phyloP scores from a whole-genome alignment of 257 asterid genomes.

The Primulina huaijiensis region DNA sequence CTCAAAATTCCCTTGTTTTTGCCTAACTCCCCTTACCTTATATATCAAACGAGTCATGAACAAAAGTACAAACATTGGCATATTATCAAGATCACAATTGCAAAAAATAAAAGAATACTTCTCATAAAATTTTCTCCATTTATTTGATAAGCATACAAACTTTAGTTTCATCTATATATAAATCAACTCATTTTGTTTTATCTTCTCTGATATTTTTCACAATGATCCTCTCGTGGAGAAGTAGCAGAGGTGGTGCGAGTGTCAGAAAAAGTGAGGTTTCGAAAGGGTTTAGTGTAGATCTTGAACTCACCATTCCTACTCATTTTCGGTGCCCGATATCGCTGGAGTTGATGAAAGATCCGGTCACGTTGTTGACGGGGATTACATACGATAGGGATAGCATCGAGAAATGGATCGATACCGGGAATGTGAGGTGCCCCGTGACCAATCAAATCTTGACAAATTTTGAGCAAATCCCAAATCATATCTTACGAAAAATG shows the following conservation, averaged over 20 bases:
- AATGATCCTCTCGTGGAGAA: slow-evolving; percentile 48
- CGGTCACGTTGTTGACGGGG: slow-evolving; percentile 60
- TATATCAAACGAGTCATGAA: no score
- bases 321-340: slow-evolving; percentile 63
- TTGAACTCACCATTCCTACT: slow-evolving; percentile 42
- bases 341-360: slow-evolving; percentile 66
- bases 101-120: no score
- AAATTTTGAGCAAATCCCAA: slow-evolving; percentile 54
- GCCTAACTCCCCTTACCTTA: slow-evolving; percentile 17
- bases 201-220: background rate
- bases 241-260: slow-evolving; percentile 28
- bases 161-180: background rate
- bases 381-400: slow-evolving; percentile 64
- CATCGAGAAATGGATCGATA: slow-evolving; percentile 62
- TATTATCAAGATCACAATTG: no score
- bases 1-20: slow-evolving; percentile 18
- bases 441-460: slow-evolving; percentile 50
- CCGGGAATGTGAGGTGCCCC: slow-evolving; percentile 47
- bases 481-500: slow-evolving; percentile 67
- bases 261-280: slow-evolving; percentile 21
- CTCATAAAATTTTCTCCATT: no score
- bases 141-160: background rate
- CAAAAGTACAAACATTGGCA: no score
- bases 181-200: background rate
- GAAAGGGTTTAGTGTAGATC: slow-evolving; percentile 12